A percentile compares a stretch with the other conserved stretches of the same genome.
Conservation (phyloP, 2,329 filamentous ascomycete genomes). For the Dothideomycetidae sp. region DNA sequence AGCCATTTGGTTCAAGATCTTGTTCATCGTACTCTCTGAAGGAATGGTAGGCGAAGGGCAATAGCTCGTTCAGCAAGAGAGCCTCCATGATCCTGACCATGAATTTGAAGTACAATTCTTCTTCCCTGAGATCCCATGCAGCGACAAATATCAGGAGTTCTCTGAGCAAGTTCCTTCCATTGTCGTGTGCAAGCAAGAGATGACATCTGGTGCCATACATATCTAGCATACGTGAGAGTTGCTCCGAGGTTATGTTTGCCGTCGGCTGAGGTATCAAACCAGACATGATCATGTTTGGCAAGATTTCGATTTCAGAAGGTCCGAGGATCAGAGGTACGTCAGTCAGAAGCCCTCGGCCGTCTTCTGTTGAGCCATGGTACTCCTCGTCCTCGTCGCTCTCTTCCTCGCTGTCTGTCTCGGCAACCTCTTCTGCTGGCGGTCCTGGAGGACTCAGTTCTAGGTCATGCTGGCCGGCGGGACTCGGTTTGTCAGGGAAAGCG, state of each 20-base stretch:
- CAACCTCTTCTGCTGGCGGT: not conserved
- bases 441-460: not conserved
- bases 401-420: constrained; percentile 45
- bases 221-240: constrained; percentile 49
- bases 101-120: constrained; percentile 89
- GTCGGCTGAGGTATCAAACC: constrained; percentile 69
- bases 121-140: constrained; percentile 89
- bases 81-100: constrained; percentile 93
- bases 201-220: constrained; percentile 84
- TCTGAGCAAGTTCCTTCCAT: constrained; percentile 73
- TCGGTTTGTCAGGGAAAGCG: constrained; percentile 5
- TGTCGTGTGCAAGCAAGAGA: constrained; percentile 77
- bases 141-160: constrained; percentile 93
- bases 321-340: constrained; percentile 91
- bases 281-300: constrained; percentile 95
- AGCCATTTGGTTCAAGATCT: constrained; percentile 4
- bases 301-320: constrained; percentile 84
- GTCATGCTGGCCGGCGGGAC: constrained; percentile 4
- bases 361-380: constrained; percentile 46
- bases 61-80: constrained; percentile 72
- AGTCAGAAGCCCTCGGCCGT: constrained; percentile 70
- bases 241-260: constrained; percentile 39
- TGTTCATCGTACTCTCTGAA: constrained; percentile 48
- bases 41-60: constrained; percentile 85
- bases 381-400: constrained; percentile 62